phyloP scores from a whole-genome alignment of 169 alveolate genomes.

The Miamiensis avidus region DNA sequence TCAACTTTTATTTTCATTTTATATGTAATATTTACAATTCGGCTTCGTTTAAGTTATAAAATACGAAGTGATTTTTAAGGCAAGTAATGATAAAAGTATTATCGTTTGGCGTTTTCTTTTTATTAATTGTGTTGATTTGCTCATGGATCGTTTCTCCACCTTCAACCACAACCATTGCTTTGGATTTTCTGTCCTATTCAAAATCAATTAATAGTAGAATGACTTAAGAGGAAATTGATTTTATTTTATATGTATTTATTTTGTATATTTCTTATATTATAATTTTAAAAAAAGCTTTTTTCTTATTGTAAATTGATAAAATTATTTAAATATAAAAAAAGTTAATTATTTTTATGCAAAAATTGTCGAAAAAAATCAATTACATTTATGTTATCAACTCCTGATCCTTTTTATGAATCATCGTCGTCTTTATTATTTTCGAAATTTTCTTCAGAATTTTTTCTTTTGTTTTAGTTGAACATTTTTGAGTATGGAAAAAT shows the following conservation, averaged over 20 bases:
- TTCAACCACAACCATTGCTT: not conserved
- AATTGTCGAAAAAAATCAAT: not conserved
- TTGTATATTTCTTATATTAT: too few relatives aligned
- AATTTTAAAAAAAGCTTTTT: too few relatives aligned
- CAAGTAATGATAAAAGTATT: slow-evolving; percentile 39
- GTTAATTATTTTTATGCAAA: not conserved
- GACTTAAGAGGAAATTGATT: too few relatives aligned
- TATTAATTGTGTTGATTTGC: slow-evolving; percentile 10
- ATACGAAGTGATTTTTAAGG: slow-evolving; percentile 43
- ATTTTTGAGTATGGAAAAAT: too few relatives aligned
- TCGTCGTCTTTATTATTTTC: not conserved
- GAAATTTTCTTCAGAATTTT: not conserved
- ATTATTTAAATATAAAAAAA: too few relatives aligned
- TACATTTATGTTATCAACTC: not conserved
- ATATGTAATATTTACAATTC: slow-evolving; percentile 19
- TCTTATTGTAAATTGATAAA: too few relatives aligned
- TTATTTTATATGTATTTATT: too few relatives aligned
- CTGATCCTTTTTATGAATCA: not conserved
- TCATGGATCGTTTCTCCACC: slow-evolving; percentile 36
- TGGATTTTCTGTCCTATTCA: not conserved
- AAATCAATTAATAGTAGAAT: too few relatives aligned
- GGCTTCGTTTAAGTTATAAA: slow-evolving; percentile 39
- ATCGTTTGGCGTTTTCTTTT: slow-evolving; percentile 40
- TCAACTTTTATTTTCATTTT: too few relatives aligned
- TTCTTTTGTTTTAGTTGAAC: not conserved